Percentiles rank a stretch among this genome's conserved stretches.
Evolutionary conservation across 495 filamentous ascomycete genomes (phyloP).

Genomic region (Bombardia bombarda): DNA sequence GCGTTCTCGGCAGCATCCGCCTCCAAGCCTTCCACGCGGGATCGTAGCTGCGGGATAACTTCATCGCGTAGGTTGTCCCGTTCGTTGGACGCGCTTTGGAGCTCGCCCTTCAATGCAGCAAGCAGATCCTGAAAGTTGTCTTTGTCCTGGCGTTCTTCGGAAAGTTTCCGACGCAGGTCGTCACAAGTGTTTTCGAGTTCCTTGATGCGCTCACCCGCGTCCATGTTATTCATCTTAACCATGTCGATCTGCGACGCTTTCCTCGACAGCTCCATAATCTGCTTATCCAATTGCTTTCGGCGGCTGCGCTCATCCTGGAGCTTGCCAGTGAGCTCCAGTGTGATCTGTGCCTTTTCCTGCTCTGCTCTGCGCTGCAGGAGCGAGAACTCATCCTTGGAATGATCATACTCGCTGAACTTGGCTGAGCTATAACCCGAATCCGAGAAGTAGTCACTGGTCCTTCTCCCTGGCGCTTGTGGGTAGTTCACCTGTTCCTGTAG

Average conservation of each 20-base stretch:
- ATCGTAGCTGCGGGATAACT: constrained; percentile 63
- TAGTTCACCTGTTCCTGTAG: constrained; percentile 66
- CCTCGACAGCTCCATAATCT: constrained; percentile 72
- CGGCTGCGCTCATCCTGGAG: constrained; percentile 74
- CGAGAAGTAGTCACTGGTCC: constrained; percentile 97
- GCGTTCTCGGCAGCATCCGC: constrained; percentile 57
- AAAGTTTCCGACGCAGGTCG: constrained; percentile 68
- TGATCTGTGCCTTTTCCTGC: constrained; percentile 84
- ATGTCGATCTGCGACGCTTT: constrained; percentile 54
- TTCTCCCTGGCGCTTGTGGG: constrained; percentile 53
- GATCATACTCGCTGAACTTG: constrained; percentile 57
- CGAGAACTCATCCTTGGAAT: constrained; percentile 74
- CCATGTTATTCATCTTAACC: constrained; percentile 35
- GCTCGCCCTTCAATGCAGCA: constrained; percentile 70
- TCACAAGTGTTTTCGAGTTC: constrained; percentile 77
- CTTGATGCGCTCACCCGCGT: constrained; percentile 48
- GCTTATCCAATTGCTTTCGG: constrained; percentile 67
- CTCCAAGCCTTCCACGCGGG: constrained; percentile 71
- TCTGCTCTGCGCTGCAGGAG: constrained; percentile 74
- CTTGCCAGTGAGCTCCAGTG: constrained; percentile 72
- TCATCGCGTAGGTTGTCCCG: constrained; percentile 87
- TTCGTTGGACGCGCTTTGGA: constrained; percentile 77
- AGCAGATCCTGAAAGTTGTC: constrained; percentile 91
- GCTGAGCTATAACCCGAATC: constrained; percentile 87
- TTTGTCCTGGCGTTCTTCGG: constrained; percentile 80